Conservation (phyloP, 352 stramenopile genomes). For the Globisporangium radiosum region DNA sequence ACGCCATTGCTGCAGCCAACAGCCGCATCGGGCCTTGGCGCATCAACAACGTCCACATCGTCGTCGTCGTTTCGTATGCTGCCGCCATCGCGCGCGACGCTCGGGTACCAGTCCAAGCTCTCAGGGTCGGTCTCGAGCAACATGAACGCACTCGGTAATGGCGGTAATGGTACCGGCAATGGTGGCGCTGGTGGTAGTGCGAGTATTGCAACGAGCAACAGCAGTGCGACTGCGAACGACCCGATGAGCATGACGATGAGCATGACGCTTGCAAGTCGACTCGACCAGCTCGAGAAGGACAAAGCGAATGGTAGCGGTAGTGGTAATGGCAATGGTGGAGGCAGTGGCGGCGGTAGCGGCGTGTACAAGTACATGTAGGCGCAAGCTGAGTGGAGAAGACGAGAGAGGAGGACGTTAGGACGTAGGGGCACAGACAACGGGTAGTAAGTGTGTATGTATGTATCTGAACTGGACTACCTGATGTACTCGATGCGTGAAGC, state of each 20-base stretch:
- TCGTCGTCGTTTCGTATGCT: slow-evolving; percentile 14
- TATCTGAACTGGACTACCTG: neutral
- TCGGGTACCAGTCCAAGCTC: slow-evolving; percentile 12
- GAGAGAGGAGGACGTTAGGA: neutral
- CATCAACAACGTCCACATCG: too few species aligned
- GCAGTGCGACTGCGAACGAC: slow-evolving; percentile 4
- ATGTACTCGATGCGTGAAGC: neutral
- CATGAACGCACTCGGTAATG: slow-evolving; percentile 17
- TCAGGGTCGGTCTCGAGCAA: slow-evolving; percentile 27
- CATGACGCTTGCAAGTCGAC: slow-evolving; percentile 55
- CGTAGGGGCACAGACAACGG: too few species aligned
- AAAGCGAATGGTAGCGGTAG: slow-evolving; percentile 16
- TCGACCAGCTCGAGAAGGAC: slow-evolving; percentile 73
- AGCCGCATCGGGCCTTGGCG: neutral
- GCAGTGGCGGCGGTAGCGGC: neutral
- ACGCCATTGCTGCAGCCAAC: slow-evolving; percentile 9
- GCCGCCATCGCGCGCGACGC: slow-evolving; percentile 17
- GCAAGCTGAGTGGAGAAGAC: neutral
- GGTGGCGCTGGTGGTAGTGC: slow-evolving; percentile 10
- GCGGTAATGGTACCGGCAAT: neutral
- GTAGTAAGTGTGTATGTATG: neutral
- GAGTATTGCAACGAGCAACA: slow-evolving; percentile 10
- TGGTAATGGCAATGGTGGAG: neutral
- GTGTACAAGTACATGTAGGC: slow-evolving; percentile 21
- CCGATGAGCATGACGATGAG: slow-evolving; percentile 15